phyloP scores from a whole-genome alignment of 805 yeast species.

The Barnettozyma sucrosica region DNA sequence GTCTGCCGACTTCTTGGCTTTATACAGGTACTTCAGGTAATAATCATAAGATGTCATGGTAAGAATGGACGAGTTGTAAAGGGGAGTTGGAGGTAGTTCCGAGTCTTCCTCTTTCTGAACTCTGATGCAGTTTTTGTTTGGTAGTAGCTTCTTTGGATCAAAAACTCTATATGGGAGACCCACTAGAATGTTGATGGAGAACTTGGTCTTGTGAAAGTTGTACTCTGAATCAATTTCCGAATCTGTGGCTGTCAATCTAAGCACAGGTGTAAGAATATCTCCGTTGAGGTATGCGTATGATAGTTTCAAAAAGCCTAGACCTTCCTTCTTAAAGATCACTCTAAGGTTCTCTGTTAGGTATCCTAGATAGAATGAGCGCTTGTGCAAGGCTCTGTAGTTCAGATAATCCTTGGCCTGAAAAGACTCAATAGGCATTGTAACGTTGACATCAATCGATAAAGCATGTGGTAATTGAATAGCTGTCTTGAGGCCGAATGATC shows the following conservation, averaged over 20 bases:
- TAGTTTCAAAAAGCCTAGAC: constrained; percentile 42
- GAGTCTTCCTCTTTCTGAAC: constrained; percentile 36
- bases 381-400: constrained; percentile 85
- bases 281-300: constrained; percentile 70
- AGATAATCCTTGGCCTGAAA: constrained; percentile 86
- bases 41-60: constrained; percentile 63
- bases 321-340: constrained; percentile 44
- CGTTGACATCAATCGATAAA: constrained; percentile 67
- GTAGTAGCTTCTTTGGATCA: constrained; percentile 68
- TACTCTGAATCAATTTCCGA: constrained; percentile 38
- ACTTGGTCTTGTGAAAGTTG: constrained; percentile 64
- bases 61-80: constrained; percentile 77
- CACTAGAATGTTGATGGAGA: constrained; percentile 64
- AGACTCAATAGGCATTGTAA: constrained; percentile 71
- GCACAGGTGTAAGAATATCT: constrained; percentile 70
- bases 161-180: constrained; percentile 70
- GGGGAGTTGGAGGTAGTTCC: constrained; percentile 69
- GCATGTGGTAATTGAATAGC: constrained; percentile 62
- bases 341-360: constrained; percentile 64
- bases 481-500: constrained; percentile 84
- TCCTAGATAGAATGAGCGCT: constrained; percentile 83
- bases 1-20: constrained; percentile 68
- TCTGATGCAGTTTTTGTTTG: constrained; percentile 78
- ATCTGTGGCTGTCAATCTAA: constrained; percentile 54
- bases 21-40: constrained; percentile 69